These are phyloP conservation scores for Liquidambar formosana DNA, from an alignment of 164 flowering plant genomes.

Conservation along the genomic window DNA sequence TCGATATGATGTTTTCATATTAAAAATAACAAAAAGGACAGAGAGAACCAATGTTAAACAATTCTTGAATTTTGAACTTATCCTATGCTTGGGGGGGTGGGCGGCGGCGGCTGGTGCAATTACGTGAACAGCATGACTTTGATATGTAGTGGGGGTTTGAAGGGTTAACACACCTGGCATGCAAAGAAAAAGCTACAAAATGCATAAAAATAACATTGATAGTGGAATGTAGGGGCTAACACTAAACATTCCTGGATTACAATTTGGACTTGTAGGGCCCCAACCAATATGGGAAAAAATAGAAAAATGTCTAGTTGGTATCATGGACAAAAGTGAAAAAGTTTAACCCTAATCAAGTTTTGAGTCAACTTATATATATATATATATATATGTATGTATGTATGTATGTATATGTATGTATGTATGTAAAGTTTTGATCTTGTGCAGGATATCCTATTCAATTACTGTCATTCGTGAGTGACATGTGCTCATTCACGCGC, in stretches of 20 bases:
- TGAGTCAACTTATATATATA: neutral
- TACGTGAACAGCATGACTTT: neutral
- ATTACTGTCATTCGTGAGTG: too few species aligned
- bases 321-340: constrained; percentile 7
- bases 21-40: too few species aligned
- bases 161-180: neutral
- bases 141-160: neutral
- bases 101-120: neutral
- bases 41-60: too few species aligned
- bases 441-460: too few species aligned
- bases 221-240: neutral
- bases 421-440: too few species aligned
- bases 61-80: too few species aligned
- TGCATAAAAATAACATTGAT: neutral
- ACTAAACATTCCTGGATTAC: too few species aligned
- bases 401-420: too few species aligned
- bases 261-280: neutral
- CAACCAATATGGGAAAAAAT: neutral
- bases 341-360: constrained; percentile 11
- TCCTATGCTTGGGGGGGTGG: too few species aligned
- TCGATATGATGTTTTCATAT: too few species aligned
- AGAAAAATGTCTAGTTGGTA: neutral
- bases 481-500: too few species aligned
- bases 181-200: too few species aligned
- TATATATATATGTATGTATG: neutral